Base-by-base conservation (phyloP, 371 early-diverging fungal species). In the Circinella minor region DNA sequence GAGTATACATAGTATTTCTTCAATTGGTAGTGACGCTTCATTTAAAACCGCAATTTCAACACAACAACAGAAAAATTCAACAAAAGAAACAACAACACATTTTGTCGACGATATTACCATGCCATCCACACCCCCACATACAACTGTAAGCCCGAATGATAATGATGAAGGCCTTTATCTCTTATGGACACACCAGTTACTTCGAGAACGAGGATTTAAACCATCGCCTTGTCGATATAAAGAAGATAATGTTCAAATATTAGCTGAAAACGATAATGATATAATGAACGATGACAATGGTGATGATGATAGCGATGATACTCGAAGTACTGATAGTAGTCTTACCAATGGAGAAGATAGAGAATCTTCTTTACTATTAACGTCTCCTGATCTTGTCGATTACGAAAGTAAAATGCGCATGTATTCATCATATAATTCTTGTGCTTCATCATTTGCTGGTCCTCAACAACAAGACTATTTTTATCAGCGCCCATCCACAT, bases 161-260 rank as follows among this genome's bases (percentile, higher is more conserved):
- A 73, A 80, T 51, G 76, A 82, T 47, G 80, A 82, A 55, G 75
- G 82, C 1, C 68, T 82, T 4, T 82, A 82, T 68, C 60, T 82
- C 43, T 62, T 74, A 20, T 82, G 79, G 79, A 82, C 80, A 36
- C 78, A 82, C 67, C 80, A 82, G 67, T 55, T 82, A 20, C 38
- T 82, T 38, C 73, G 72, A 59, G 78, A 82, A 59, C 72, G 67
- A 65, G 80, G 76, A 1, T 74, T 74, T 60, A 62, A 63, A 3
- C 75, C 74, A 14, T 55, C 69, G 4, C 69, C 74, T 4, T 74
- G 73, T 49, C 66, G 65, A 15, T 27, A 27, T 0, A 43, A 66
- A n/a, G 68, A 64, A 4, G 54, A 74, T 38, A 61, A 59, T 1
- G 62, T 59, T 47, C 74, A 72, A 47, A n/a, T 34, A 10, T 3